Evolutionary conservation across 768 basidiomycete species (phyloP), one percentile per base, ranked within the genome.

Genomic region (Rhodotorula diobovata): DNA sequence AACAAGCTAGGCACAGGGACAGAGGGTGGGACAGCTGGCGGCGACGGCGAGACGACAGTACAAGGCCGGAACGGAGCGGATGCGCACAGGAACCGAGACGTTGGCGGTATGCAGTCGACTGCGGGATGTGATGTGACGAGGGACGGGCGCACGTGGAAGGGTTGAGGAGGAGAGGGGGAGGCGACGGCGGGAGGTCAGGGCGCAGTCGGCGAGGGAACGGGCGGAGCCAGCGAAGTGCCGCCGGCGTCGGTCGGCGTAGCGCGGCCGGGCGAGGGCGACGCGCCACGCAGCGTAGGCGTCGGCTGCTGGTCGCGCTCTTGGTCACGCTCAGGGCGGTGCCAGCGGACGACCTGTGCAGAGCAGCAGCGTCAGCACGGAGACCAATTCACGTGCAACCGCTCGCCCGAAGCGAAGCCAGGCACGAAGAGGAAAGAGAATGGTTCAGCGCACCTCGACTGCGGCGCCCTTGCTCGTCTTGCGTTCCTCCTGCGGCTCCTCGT

Each of bases 261-360:
- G 34, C 5, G 34, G 8, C 32, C 18, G 7, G 30, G 20, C 15
- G 57, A 58, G 5, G 57, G 41, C 1, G 57, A 58, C 4, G 57
- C 20, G 37, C 28, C 39, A n/a, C 35, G 39, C 35, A 32, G 16
- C 1, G 41, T 9, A 28, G 57, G 28, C 25, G 57, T 41, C 25
- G 57, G 10, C 18, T 37, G 57, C 14, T 58, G 57, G 23, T 39
- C 45, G 25, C 58, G 25, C n/a, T 58, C 32, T 28, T 54, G 55
- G 32, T 61, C 60, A 4, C 66, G 70, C 34, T 71, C 70, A 41
- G 66, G 56, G 10, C 70, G 70, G 57, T 71, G 70, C 72, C 72
- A 73, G 32, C 63, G 67, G 30, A 73, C 72, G 60, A 73, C 72
- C 71, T 72, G 54, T 72, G 54, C 15, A 6, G 18, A 10, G 5